Evolutionary conservation across 73 alveolate genomes (phyloP), one percentile per base, ranked within the genome.

Genomic region (Stentor roeselii): DNA sequence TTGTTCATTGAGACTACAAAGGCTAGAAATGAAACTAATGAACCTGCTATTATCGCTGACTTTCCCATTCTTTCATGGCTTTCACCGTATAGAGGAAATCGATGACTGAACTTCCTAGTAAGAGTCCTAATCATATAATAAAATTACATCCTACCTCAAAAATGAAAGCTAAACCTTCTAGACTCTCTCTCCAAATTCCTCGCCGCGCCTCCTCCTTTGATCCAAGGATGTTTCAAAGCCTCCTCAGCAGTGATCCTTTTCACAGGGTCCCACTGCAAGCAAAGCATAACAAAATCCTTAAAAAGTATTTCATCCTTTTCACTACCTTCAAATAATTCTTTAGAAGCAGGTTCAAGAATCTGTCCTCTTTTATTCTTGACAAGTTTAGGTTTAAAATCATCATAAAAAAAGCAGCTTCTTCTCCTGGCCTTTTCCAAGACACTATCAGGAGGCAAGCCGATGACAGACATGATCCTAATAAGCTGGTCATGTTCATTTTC

Each of bases 401-500:
- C 86, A 39, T 86, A 85, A 86, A 86, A 86, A 60, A 86, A 86
- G 36, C 42, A 42, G 21, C 61, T 82, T 59, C 89, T 93, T 78
- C 95, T 40, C 60, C 95, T 82, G 36, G 90, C 76, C 78, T 91
- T 78, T 15, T 87, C 89, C 39, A 93, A 82, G 35, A 93, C 59
- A 3, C 92, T 88, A 35, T 84, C 75, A 11, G 93, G 92, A 27
- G 99, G 99, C 3, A 90, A 82, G 21, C 99, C 99, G 35, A 75
- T 75, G 6, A 93, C 76, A 75, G 90, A 95, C 93, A 95, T 95
- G 3, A 95, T 95, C 58, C 90, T 85, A 11, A 87, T 91, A 87
- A 95, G 74, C 78, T 95, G 87, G 42, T 95, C 98, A 40, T 86
- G 83, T 75, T 95, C 99, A 83, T 92, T 93, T 67, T 95, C 99